Evolutionary conservation across 2,329 filamentous ascomycete genomes (phyloP).

Genomic region (Pseudonectria foliicola): DNA sequence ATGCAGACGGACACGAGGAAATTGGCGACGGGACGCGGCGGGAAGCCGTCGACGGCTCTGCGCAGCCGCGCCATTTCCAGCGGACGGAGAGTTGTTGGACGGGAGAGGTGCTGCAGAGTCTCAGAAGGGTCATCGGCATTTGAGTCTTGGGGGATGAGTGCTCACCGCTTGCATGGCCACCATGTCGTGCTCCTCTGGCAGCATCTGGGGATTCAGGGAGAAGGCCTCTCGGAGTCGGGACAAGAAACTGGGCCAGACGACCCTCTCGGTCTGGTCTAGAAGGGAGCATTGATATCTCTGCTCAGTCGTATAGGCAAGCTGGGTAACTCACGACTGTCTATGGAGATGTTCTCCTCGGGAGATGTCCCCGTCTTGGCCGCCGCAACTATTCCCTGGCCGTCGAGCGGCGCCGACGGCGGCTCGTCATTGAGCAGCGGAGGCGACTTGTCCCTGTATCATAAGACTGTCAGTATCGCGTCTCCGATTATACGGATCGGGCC

Average conservation of each 20-base stretch:
- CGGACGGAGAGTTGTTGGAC: constrained; percentile 5
- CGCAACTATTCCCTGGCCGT: neutral
- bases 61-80: constrained; percentile 15
- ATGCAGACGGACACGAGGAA: constrained; percentile 24
- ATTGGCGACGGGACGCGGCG: constrained; percentile 20
- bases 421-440: neutral
- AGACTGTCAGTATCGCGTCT: too few relatives aligned
- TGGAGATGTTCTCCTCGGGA: constrained; percentile 9
- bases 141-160: neutral
- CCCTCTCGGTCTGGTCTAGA: constrained; percentile 14
- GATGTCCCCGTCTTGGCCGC: constrained; percentile 1
- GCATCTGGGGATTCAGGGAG: constrained; percentile 16
- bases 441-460: constrained; percentile 7
- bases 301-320: neutral
- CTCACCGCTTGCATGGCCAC: constrained; percentile 14
- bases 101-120: constrained; percentile 7
- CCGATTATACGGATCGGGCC: neutral
- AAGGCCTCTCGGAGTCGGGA: constrained; percentile 21
- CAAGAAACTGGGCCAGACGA: constrained; percentile 23
- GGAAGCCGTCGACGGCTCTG: constrained; percentile 17
- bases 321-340: constrained; percentile 6
- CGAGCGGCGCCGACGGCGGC: neutral
- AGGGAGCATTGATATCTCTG: too few relatives aligned
- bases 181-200: constrained; percentile 13
- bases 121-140: neutral